Conservation (phyloP, 2,329 filamentous ascomycete genomes). For the Ramularia endophylla region DNA sequence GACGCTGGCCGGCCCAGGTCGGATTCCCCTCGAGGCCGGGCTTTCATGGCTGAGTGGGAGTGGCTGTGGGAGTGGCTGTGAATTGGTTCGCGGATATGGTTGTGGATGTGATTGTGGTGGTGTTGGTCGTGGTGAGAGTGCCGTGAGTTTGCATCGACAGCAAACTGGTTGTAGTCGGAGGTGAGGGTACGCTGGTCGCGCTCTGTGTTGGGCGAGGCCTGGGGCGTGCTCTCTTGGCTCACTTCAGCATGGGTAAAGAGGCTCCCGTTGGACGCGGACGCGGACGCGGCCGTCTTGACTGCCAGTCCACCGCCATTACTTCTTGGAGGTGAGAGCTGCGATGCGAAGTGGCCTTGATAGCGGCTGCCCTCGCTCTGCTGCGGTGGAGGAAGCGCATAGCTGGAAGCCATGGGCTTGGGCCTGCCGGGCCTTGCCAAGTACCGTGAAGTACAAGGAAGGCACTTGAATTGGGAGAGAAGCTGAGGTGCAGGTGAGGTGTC, state of each 20-base stretch:
- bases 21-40: slow-evolving; percentile 40
- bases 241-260: slow-evolving; percentile 26
- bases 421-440: no score
- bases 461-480: no score
- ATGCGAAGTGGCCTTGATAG: slow-evolving; percentile 16
- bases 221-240: slow-evolving; percentile 25
- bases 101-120: slow-evolving; percentile 5
- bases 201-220: slow-evolving; percentile 17
- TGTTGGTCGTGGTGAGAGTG: slow-evolving; percentile 12
- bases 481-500: no score
- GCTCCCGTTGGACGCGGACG: slow-evolving; percentile 19
- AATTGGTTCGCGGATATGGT: background rate
- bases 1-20: slow-evolving; percentile 37
- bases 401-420: slow-evolving; percentile 41
- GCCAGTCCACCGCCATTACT: no score
- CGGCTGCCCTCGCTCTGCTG: slow-evolving; percentile 10
- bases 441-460: no score
- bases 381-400: slow-evolving; percentile 39
- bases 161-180: slow-evolving; percentile 18
- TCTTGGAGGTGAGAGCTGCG: slow-evolving; percentile 22
- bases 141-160: slow-evolving; percentile 21
- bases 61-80: slow-evolving; percentile 20
- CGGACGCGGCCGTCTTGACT: slow-evolving; percentile 6
- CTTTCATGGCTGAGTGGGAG: slow-evolving; percentile 24
- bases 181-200: slow-evolving; percentile 9